These are phyloP conservation scores for Trifolium pratense DNA, from an alignment of 306 rosid genomes.

Conservation along the genomic window DNA sequence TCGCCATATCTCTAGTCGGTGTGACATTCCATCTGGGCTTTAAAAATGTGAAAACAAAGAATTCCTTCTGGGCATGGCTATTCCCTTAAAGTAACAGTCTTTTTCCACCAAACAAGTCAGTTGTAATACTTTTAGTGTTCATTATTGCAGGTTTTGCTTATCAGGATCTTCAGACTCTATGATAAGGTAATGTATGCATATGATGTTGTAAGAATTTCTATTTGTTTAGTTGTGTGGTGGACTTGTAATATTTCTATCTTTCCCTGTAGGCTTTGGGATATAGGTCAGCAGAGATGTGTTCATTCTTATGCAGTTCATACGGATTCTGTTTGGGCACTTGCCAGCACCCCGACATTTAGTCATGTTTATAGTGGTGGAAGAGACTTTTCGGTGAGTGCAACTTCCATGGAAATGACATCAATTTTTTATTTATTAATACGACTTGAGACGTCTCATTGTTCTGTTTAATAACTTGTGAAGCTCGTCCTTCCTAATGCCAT, in stretches of 20 bases:
- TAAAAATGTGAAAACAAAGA: neutral
- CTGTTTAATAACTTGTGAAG: slow-evolving; percentile 38
- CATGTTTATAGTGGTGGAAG: slow-evolving; percentile 99
- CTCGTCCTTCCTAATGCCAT: slow-evolving; percentile 49
- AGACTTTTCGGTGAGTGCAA: slow-evolving; percentile 89
- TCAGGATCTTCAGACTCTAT: slow-evolving; percentile 99
- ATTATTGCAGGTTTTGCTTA: slow-evolving; percentile 77
- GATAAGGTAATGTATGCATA: slow-evolving; percentile 72
- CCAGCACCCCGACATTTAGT: slow-evolving; percentile 92
- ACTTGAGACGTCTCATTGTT: slow-evolving; percentile 19
- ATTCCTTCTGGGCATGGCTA: neutral
- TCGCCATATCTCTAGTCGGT: neutral
- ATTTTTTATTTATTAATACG: slow-evolving; percentile 5
- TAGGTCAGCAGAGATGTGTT: slow-evolving; percentile 96
- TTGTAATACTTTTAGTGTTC: slow-evolving; percentile 33
- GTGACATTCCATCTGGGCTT: neutral
- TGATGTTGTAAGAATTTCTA: slow-evolving; percentile 31
- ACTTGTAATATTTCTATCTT: slow-evolving; percentile 44
- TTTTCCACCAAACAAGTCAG: neutral
- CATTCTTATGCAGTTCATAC: slow-evolving; percentile 99
- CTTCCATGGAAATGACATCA: slow-evolving; percentile 35
- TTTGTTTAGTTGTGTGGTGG: slow-evolving; percentile 29
- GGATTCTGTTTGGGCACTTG: slow-evolving; percentile 99
- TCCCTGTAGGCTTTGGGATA: slow-evolving; percentile 91
- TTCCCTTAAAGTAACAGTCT: neutral